Evolutionary conservation across 176 grass and related monocot species (phyloP).

Genomic region (Carex scoparia): DNA sequence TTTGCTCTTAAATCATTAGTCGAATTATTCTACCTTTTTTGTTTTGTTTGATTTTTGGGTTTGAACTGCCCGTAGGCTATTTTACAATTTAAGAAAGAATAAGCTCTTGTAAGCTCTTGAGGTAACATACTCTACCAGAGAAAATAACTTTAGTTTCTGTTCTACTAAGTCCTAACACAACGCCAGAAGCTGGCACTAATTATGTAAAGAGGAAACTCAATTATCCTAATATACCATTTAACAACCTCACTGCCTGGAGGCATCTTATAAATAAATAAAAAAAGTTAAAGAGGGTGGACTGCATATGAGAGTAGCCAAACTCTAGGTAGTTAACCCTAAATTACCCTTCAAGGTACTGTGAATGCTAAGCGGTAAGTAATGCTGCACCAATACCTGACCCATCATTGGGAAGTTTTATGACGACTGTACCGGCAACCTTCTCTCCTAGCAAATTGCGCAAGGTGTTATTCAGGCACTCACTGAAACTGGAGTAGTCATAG

Average conservation of each 20-base stretch:
- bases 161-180: not conserved
- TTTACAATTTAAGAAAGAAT: not conserved
- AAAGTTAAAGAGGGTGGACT: not conserved
- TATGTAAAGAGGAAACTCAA: conserved; percentile 4
- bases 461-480: conserved; percentile 38
- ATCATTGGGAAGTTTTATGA: conserved; percentile 62
- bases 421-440: conserved; percentile 24
- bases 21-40: not conserved
- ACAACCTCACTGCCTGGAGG: not conserved
- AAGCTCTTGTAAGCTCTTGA: not conserved
- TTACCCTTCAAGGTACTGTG: conserved; percentile 19
- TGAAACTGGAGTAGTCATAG: conserved; percentile 39
- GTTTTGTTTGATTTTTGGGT: not conserved
- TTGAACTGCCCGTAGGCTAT: not conserved
- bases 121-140: not conserved
- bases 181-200: not conserved
- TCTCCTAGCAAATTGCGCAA: conserved; percentile 41
- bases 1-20: not conserved
- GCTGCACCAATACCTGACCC: conserved; percentile 74
- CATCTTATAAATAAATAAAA: not conserved
- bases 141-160: conserved; percentile 1
- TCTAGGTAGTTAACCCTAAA: not conserved
- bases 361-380: conserved; percentile 8
- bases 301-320: not conserved
- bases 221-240: not conserved